Conservation (phyloP, 495 filamentous ascomycete species). For the Aspergillus leporis region DNA sequence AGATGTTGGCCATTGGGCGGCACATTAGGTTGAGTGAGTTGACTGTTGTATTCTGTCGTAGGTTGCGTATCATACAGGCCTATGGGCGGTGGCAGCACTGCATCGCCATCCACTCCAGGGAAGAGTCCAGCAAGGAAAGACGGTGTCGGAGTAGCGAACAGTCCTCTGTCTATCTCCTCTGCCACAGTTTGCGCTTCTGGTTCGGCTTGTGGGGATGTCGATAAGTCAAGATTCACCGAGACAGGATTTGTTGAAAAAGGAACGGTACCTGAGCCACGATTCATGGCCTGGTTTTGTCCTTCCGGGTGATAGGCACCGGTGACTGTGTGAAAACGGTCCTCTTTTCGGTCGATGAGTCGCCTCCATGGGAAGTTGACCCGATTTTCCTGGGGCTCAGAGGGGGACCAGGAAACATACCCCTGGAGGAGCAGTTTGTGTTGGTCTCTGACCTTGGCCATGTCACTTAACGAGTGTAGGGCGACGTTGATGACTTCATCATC, state of each 20-base stretch:
- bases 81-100: too few relatives aligned
- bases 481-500: slow-evolving; percentile 13
- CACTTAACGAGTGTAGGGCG: slow-evolving; percentile 11
- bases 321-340: neutral
- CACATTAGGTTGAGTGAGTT: too few relatives aligned
- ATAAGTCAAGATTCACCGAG: neutral
- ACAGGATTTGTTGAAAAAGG: neutral
- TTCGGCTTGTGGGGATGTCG: neutral
- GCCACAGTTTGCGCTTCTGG: neutral
- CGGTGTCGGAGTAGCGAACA: neutral
- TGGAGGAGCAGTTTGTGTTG: neutral
- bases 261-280: neutral
- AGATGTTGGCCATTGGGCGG: too few relatives aligned
- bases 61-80: too few relatives aligned
- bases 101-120: neutral
- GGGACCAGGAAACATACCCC: slow-evolving; percentile 2
- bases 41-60: too few relatives aligned
- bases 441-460: slow-evolving; percentile 9
- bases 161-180: neutral
- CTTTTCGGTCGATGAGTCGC: neutral
- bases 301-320: neutral
- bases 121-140: neutral
- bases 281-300: neutral
- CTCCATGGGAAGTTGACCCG: neutral
- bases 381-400: neutral